Percentiles rank a stretch among this genome's conserved stretches.
Conservation (phyloP, 1,284 basidiomycete species). For the Trichosporon inkin region DNA sequence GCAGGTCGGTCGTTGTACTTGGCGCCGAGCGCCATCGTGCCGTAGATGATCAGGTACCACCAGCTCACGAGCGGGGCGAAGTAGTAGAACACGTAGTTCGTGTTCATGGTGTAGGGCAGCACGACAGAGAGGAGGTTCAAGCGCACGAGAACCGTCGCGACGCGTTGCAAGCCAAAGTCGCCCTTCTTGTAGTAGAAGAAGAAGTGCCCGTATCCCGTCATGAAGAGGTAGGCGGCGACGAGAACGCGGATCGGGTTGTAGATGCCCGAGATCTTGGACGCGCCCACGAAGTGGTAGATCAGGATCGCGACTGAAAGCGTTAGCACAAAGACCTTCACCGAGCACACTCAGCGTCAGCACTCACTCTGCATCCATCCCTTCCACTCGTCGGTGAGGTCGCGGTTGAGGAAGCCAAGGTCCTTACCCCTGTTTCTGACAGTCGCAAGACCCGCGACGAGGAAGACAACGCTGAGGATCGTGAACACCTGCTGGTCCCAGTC, state of each 20-base stretch:
- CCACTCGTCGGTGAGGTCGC: slow-evolving; percentile 90
- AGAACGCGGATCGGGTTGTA: slow-evolving; percentile 83
- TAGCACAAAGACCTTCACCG: background rate
- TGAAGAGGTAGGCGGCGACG: slow-evolving; percentile 78
- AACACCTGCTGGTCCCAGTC: slow-evolving; percentile 69
- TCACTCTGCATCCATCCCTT: slow-evolving; percentile 94
- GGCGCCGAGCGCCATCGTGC: slow-evolving; percentile 66
- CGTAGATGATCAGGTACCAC: slow-evolving; percentile 73
- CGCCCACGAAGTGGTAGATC: slow-evolving; percentile 82
- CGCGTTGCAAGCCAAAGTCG: slow-evolving; percentile 71
- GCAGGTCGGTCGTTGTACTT: slow-evolving; percentile 65
- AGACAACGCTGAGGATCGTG: slow-evolving; percentile 57
- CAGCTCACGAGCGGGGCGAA: slow-evolving; percentile 70
- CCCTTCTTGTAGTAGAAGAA: slow-evolving; percentile 68
- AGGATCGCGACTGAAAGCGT: slow-evolving; percentile 65
- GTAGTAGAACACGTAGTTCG: slow-evolving; percentile 82
- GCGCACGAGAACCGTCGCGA: slow-evolving; percentile 72
- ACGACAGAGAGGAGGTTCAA: slow-evolving; percentile 76
- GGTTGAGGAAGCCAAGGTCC: slow-evolving; percentile 78
- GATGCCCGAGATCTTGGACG: slow-evolving; percentile 79
- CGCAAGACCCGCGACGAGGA: slow-evolving; percentile 59
- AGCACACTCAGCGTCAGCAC: slow-evolving; percentile 44
- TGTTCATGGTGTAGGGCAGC: slow-evolving; percentile 83
- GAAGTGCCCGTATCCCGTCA: slow-evolving; percentile 54
- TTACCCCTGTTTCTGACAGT: slow-evolving; percentile 63